These are phyloP conservation scores for Colletotrichum sansevieriae DNA, from an alignment of 2,329 filamentous ascomycete genomes.

Conservation along the genomic window DNA sequence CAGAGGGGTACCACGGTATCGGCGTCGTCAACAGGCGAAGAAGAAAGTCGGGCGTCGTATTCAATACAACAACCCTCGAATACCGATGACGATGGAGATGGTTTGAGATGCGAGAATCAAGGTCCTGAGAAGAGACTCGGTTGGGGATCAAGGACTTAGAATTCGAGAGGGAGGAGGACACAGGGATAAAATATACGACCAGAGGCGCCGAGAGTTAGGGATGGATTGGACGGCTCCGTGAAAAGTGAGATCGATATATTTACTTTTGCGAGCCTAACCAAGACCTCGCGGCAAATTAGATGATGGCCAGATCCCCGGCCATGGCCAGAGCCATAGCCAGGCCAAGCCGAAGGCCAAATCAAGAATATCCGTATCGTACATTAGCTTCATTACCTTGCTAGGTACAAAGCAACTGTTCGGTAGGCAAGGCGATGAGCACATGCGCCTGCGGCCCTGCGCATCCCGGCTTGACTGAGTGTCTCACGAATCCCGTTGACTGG, in stretches of 20 bases:
- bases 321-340: slow-evolving; percentile 14
- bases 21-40: slow-evolving; percentile 4
- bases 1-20: neutral
- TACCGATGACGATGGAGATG: slow-evolving; percentile 34
- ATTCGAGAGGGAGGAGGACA: slow-evolving; percentile 31
- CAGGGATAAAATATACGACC: slow-evolving; percentile 39
- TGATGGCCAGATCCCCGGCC: slow-evolving; percentile 5
- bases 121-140: slow-evolving; percentile 10
- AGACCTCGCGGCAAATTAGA: neutral
- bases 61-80: slow-evolving; percentile 38
- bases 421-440: too few relatives aligned
- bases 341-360: slow-evolving; percentile 9
- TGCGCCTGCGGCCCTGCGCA: too few relatives aligned
- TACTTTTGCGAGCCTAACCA: slow-evolving; percentile 38
- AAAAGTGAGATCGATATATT: slow-evolving; percentile 39
- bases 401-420: too few relatives aligned
- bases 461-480: slow-evolving; percentile 22
- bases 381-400: neutral
- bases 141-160: slow-evolving; percentile 13
- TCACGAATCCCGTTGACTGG: slow-evolving; percentile 38
- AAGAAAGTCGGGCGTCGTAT: slow-evolving; percentile 30
- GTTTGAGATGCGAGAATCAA: slow-evolving; percentile 24
- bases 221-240: slow-evolving; percentile 25
- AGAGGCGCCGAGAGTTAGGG: slow-evolving; percentile 34
- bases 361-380: neutral